These are phyloP conservation scores for Ettlia oleoabundans DNA, from an alignment of 139 green algal species.

Conservation along the genomic window DNA sequence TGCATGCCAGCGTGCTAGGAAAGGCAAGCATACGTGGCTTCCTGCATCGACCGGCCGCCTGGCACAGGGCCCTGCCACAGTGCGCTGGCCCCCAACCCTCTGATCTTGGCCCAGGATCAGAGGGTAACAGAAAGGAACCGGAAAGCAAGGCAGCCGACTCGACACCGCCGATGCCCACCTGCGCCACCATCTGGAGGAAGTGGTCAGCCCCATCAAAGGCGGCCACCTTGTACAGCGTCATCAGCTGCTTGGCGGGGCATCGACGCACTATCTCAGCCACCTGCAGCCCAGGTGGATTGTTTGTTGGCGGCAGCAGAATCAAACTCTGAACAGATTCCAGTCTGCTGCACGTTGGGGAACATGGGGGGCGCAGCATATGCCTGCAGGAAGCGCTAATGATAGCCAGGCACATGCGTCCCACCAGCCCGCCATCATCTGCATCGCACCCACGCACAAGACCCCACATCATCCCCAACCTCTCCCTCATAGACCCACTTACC, in stretches of 20 bases:
- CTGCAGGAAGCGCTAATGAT: too few species aligned
- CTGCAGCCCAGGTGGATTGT: conserved; percentile 45
- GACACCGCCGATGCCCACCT: neutral
- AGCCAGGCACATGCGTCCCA: too few species aligned
- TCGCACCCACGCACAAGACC: neutral
- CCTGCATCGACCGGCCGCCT: too few species aligned
- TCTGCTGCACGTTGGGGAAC: too few species aligned
- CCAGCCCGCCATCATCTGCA: too few species aligned
- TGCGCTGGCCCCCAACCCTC: neutral
- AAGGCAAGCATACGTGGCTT: too few species aligned
- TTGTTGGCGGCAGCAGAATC: too few species aligned
- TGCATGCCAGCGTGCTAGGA: too few species aligned
- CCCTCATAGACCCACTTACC: neutral
- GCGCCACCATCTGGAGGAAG: conserved; percentile 84
- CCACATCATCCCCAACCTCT: neutral
- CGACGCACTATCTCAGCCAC: conserved; percentile 89
- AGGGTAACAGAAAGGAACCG: neutral
- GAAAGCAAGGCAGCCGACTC: neutral
- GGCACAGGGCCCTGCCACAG: too few species aligned
- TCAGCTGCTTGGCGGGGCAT: conserved; percentile 85
- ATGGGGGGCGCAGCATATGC: too few species aligned
- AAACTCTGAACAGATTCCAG: too few species aligned
- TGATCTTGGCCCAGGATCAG: neutral
- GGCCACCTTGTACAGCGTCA: conserved; percentile 88
- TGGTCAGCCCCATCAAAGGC: conserved; percentile 70